Conservation (phyloP, 192 early-diverging fungal species). For the Powellomyces hirtus region DNA sequence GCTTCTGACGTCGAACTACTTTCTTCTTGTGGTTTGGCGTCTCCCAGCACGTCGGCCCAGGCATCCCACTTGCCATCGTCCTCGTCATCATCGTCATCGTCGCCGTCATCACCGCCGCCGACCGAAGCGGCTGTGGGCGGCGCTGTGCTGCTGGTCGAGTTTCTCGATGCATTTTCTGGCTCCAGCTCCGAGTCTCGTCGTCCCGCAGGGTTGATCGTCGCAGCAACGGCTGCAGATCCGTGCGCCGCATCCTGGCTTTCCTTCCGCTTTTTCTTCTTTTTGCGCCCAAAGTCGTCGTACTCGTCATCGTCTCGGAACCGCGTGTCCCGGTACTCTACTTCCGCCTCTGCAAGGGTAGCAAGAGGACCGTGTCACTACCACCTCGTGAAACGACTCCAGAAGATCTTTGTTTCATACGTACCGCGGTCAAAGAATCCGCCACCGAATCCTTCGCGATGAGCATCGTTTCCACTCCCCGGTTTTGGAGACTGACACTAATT, state of each 20-base stretch:
- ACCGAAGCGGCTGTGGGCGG: not conserved
- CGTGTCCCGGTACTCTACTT: constrained; percentile 39
- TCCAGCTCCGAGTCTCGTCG: not conserved
- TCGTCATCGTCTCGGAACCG: constrained; percentile 40
- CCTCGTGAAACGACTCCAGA: not conserved
- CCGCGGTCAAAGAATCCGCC: constrained; percentile 45
- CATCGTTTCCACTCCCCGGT: constrained; percentile 33
- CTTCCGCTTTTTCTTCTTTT: constrained; percentile 32
- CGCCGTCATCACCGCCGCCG: constrained; percentile 7
- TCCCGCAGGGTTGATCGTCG: not conserved
- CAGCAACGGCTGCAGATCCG: not conserved
- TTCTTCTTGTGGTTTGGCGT: not conserved
- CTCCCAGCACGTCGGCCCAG: constrained; percentile 43
- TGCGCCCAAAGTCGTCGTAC: constrained; percentile 49
- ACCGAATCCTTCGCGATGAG: constrained; percentile 33
- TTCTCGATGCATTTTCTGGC: no score
- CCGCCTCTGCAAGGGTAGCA: constrained; percentile 19
- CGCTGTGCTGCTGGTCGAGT: not conserved
- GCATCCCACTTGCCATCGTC: constrained; percentile 44
- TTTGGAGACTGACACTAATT: constrained; percentile 42
- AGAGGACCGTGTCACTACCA: not conserved
- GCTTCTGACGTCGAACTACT: no score
- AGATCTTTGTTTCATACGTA: not conserved
- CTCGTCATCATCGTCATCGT: constrained; percentile 41
- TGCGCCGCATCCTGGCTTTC: not conserved